phyloP scores from a whole-genome alignment of 208 protist genomes.

The Leptomonas seymouri region DNA sequence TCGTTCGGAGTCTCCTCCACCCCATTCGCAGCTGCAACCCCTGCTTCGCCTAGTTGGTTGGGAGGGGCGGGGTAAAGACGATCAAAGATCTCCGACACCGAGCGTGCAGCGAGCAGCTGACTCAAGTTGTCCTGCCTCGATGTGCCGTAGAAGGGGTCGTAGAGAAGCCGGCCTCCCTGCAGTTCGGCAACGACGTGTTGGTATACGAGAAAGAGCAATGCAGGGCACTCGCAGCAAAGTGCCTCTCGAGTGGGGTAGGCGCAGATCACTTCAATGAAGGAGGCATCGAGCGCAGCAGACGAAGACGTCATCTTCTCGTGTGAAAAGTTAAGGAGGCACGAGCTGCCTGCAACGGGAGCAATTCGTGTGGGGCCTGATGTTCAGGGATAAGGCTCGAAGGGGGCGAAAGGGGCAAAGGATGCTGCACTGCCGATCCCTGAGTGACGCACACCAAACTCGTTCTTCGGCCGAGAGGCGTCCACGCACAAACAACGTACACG shows the following conservation, averaged over 20 bases:
- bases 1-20: neutral
- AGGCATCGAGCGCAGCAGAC: conserved; percentile 22
- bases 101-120: conserved; percentile 44
- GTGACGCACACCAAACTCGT: too few species aligned
- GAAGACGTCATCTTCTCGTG: conserved; percentile 6
- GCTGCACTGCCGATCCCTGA: too few species aligned
- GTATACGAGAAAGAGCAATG: conserved; percentile 60
- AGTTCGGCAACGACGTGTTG: conserved; percentile 65
- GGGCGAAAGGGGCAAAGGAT: too few species aligned
- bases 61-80: conserved; percentile 9
- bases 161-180: conserved; percentile 25
- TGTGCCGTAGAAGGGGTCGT: conserved; percentile 45
- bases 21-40: neutral
- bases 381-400: too few species aligned
- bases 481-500: too few species aligned
- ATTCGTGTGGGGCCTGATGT: too few species aligned
- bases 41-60: neutral
- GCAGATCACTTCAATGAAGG: conserved; percentile 61
- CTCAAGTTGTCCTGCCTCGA: conserved; percentile 44
- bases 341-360: too few species aligned
- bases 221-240: conserved; percentile 72
- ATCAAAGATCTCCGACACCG: conserved; percentile 31
- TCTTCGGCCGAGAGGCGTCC: too few species aligned
- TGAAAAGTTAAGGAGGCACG: too few species aligned
- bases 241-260: conserved; percentile 50